Evolutionary conservation across 2,329 filamentous ascomycete genomes (phyloP).

Genomic region (Remersonia thermophila): DNA sequence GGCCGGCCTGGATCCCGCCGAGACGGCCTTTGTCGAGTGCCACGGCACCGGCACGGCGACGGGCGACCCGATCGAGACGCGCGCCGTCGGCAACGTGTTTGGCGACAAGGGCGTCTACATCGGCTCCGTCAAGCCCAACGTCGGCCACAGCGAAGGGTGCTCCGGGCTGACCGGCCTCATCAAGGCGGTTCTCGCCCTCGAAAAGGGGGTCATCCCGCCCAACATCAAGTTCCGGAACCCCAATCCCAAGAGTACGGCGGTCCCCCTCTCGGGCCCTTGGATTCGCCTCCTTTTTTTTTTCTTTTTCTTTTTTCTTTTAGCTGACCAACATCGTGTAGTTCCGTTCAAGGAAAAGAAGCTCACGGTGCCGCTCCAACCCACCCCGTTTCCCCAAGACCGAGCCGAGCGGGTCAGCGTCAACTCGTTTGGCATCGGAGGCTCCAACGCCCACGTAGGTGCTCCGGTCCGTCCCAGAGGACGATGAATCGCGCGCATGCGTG

Average conservation of each 20-base stretch:
- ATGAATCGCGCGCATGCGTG: too few species aligned
- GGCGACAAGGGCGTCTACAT: constrained; percentile 22
- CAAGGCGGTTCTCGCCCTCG: constrained; percentile 29
- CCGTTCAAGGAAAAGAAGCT: constrained; percentile 34
- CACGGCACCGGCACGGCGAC: constrained; percentile 37
- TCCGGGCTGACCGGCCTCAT: constrained; percentile 23
- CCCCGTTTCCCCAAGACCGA: constrained; percentile 32
- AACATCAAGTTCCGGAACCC: constrained; percentile 21
- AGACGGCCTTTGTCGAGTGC: constrained; percentile 15
- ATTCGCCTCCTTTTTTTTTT: too few species aligned
- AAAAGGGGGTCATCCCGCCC: constrained; percentile 33
- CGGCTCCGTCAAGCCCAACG: constrained; percentile 27
- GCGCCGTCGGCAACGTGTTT: constrained; percentile 27
- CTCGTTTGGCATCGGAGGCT: constrained; percentile 31
- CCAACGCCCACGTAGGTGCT: constrained; percentile 20
- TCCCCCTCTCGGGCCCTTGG: background rate
- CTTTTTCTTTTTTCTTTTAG: too few species aligned
- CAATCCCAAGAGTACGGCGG: constrained; percentile 24
- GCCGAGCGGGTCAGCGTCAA: constrained; percentile 33
- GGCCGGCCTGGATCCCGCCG: constrained; percentile 1
- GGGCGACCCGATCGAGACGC: constrained; percentile 34
- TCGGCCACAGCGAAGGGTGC: constrained; percentile 25
- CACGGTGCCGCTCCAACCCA: constrained; percentile 28
- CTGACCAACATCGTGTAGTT: too few species aligned
- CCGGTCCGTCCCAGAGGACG: too few species aligned